Conservation (phyloP, 1,284 basidiomycete genomes). For the Cutaneotrichosporon mucoides region DNA sequence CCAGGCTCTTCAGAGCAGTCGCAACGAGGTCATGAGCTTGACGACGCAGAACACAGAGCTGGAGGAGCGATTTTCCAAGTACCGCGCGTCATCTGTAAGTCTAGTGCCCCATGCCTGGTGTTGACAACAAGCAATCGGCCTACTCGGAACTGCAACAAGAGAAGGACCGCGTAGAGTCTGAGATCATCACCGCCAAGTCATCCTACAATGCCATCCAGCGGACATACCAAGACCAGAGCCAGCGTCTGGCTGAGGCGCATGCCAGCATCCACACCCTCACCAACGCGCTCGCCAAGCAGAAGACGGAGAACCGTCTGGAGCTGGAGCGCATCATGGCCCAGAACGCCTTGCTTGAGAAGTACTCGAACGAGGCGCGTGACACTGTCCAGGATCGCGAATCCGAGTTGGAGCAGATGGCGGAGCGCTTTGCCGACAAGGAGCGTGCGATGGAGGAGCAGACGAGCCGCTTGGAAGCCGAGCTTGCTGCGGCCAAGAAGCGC, state of each 20-base stretch:
- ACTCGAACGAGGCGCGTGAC: slow-evolving; percentile 39
- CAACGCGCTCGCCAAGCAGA: slow-evolving; percentile 39
- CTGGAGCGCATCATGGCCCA: slow-evolving; percentile 38
- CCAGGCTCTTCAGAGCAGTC: slow-evolving; percentile 36
- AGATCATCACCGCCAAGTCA: slow-evolving; percentile 30
- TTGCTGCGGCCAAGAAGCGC: slow-evolving; percentile 49
- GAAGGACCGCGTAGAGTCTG: slow-evolving; percentile 32
- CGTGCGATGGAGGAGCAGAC: slow-evolving; percentile 47
- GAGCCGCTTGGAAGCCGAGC: slow-evolving; percentile 45
- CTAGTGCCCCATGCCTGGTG: background rate
- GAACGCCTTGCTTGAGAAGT: slow-evolving; percentile 38
- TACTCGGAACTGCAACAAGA: slow-evolving; percentile 34
- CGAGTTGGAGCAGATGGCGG: slow-evolving; percentile 41
- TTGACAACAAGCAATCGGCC: slow-evolving; percentile 34
- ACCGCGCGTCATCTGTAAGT: slow-evolving; percentile 39
- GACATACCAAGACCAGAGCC: slow-evolving; percentile 40
- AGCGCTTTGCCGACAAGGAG: slow-evolving; percentile 46
- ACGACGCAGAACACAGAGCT: slow-evolving; percentile 36
- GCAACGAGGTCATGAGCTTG: slow-evolving; percentile 34
- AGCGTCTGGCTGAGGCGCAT: slow-evolving; percentile 39
- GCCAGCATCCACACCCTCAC: slow-evolving; percentile 44
- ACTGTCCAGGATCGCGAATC: slow-evolving; percentile 43
- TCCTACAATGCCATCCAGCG: slow-evolving; percentile 34
- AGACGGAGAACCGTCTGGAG: slow-evolving; percentile 37
- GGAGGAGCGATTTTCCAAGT: slow-evolving; percentile 40